Conservation (phyloP, 2,329 filamentous ascomycete species). For the Ceratocystis eucalypticola region DNA sequence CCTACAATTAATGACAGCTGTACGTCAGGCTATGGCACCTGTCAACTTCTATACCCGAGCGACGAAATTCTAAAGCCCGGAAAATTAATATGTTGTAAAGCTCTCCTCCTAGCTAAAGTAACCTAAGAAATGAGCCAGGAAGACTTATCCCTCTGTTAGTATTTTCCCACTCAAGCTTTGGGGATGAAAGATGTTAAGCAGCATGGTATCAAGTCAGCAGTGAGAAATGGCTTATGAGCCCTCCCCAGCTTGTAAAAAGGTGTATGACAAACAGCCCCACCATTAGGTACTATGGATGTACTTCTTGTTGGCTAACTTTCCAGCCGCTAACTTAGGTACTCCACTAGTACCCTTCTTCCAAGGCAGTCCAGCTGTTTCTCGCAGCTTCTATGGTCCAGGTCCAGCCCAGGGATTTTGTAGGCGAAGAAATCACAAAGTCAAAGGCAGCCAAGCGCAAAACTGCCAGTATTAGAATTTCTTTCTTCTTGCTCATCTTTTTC, state of each 20-base stretch:
- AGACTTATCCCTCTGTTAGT: too few species aligned
- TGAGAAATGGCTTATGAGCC: neutral
- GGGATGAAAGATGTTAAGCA: too few species aligned
- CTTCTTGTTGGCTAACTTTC: neutral
- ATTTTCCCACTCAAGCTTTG: too few species aligned
- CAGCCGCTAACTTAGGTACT: neutral
- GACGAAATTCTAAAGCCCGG: too few species aligned
- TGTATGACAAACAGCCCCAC: neutral
- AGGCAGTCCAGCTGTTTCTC: slow-evolving; percentile 10
- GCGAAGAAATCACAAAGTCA: neutral
- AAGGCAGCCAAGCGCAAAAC: neutral
- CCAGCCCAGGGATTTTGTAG: neutral
- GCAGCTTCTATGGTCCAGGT: slow-evolving; percentile 15
- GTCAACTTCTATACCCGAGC: too few species aligned
- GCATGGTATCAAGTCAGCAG: too few species aligned
- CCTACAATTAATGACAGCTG: neutral
- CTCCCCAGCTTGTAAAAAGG: neutral
- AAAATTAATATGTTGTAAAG: too few species aligned
- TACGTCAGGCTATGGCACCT: fast-evolving
- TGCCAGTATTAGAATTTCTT: neutral
- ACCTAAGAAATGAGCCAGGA: too few species aligned
- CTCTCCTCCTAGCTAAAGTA: too few species aligned
- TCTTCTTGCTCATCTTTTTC: neutral
- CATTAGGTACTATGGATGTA: neutral
- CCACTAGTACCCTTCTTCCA: neutral